Conservation (phyloP, 805 yeast species). For the Starmerella scarabaei region DNA sequence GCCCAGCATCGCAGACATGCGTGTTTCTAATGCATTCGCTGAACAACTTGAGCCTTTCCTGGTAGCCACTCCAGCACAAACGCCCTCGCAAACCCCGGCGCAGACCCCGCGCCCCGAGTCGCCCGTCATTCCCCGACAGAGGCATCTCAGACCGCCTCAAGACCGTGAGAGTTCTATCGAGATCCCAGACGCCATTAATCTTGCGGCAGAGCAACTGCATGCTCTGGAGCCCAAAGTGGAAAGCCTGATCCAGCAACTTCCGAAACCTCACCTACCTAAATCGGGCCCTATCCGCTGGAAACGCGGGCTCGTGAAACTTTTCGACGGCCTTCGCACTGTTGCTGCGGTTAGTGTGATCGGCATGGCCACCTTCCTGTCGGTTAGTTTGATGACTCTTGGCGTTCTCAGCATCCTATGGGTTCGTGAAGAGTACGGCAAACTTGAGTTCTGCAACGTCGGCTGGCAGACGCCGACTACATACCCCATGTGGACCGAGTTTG, state of each 20-base stretch:
- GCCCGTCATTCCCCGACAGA: background rate
- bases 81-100: constrained; percentile 5
- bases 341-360: too few relatives aligned
- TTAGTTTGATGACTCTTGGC: too few relatives aligned
- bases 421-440: constrained; percentile 5
- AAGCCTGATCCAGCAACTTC: background rate
- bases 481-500: constrained; percentile 13
- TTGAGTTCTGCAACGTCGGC: constrained; percentile 18
- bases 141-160: background rate
- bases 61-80: constrained; percentile 10
- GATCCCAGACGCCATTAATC: constrained; percentile 5
- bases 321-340: too few relatives aligned
- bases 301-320: too few relatives aligned
- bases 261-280: background rate
- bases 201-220: constrained; percentile 7
- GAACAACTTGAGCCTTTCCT: constrained; percentile 16
- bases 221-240: too few relatives aligned
- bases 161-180: background rate
- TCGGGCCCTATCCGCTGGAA: too few relatives aligned
- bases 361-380: too few relatives aligned
- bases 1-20: constrained; percentile 14
- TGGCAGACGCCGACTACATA: constrained; percentile 3
- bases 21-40: constrained; percentile 14
- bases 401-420: constrained; percentile 11
- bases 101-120: background rate